Conservation (phyloP, 257 asterid genomes). For the Solanum rostratum region DNA sequence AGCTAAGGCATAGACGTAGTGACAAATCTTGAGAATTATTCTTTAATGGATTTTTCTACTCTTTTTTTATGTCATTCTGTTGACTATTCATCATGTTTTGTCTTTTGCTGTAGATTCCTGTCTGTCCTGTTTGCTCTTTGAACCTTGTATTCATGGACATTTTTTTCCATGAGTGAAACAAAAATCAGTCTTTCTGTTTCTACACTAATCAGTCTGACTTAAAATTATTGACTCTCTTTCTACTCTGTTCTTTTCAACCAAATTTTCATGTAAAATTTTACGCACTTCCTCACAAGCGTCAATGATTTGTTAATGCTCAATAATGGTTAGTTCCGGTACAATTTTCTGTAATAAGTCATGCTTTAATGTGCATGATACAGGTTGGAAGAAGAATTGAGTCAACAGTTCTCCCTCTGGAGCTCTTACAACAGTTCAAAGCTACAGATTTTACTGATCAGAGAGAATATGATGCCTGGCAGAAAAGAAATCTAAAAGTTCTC, state of each 20-base stretch:
- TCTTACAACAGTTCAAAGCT: constrained; percentile 93
- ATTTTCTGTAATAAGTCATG: background rate
- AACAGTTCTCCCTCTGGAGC: constrained; percentile 84
- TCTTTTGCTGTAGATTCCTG: background rate
- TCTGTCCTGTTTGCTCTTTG: background rate
- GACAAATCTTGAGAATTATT: background rate
- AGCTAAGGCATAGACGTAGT: background rate
- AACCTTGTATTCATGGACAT: background rate
- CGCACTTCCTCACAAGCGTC: background rate
- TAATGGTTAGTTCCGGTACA: background rate
- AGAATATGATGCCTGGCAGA: constrained; percentile 92
- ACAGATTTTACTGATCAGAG: constrained; percentile 78
- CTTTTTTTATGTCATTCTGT: background rate
- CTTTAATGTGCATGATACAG: constrained; percentile 19
- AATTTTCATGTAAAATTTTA: background rate
- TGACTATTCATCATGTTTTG: background rate
- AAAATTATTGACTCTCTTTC: background rate
- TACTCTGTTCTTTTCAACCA: background rate
- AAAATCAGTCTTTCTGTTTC: background rate
- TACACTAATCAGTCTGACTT: background rate
- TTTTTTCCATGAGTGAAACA: background rate
- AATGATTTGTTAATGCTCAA: background rate
- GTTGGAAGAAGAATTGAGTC: constrained; percentile 78
- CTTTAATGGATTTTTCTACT: background rate
- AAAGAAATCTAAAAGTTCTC: constrained; percentile 78